A percentile compares a stretch with the other conserved stretches of the same genome.
phyloP scores from a whole-genome alignment of 169 alveolate genomes.

The Perkinsus olseni region DNA sequence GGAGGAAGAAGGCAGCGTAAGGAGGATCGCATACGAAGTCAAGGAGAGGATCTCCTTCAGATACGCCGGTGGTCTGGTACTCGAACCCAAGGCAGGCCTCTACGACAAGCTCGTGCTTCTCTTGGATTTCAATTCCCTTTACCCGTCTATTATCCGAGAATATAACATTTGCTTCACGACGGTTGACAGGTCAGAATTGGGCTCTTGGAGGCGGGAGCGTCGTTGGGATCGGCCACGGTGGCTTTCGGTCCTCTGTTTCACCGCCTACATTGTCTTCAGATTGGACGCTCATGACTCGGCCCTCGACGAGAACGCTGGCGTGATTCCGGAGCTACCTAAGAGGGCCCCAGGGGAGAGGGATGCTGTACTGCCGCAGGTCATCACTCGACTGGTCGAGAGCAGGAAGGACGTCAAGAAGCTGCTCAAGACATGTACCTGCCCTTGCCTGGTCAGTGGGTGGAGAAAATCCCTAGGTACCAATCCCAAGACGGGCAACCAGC shows the following conservation, averaged over 20 bases:
- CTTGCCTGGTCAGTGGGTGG: conserved; percentile 50
- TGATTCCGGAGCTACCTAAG: conserved; percentile 34
- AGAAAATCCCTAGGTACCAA: conserved; percentile 44
- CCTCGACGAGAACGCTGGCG: conserved; percentile 46
- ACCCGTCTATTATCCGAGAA: conserved; percentile 98
- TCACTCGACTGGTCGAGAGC: conserved; percentile 41
- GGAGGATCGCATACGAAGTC: neutral
- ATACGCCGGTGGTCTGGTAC: conserved; percentile 95
- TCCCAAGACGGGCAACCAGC: conserved; percentile 36
- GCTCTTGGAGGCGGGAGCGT: neutral
- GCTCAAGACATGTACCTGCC: conserved; percentile 52
- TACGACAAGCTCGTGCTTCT: conserved; percentile 88
- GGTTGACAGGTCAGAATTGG: conserved; percentile 52
- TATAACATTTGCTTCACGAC: conserved; percentile 97
- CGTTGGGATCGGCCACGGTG: too few species aligned
- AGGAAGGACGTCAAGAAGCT: conserved; percentile 28
- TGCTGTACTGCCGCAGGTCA: conserved; percentile 47
- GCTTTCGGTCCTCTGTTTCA: too few species aligned
- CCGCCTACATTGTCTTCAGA: neutral
- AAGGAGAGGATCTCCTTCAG: neutral
- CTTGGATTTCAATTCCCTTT: conserved; percentile 95
- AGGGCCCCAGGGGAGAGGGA: neutral
- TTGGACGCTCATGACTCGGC: conserved; percentile 32
- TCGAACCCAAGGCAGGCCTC: conserved; percentile 93
- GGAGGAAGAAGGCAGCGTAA: neutral